A percentile compares a stretch with the other conserved stretches of the same genome.
phyloP scores from a whole-genome alignment of 345 rosid genomes.

The Brassica juncea region DNA sequence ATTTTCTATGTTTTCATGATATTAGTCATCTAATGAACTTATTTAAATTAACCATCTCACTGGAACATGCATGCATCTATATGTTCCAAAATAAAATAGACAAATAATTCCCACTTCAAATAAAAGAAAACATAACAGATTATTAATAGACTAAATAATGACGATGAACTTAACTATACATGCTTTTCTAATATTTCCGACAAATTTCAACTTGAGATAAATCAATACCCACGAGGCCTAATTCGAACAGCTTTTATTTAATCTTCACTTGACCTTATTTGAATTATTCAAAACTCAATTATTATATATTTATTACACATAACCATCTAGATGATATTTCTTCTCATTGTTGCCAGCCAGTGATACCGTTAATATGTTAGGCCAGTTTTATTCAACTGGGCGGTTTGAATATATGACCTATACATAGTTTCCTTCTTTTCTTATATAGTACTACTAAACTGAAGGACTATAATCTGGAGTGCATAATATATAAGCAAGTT shows the following conservation, averaged over 20 bases:
- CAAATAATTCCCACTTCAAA: background rate
- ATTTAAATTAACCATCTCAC: background rate
- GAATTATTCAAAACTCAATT: constrained; percentile 10
- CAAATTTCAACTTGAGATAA: constrained; percentile 13
- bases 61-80: background rate
- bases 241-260: constrained; percentile 13
- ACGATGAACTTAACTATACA: background rate
- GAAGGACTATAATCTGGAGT: background rate
- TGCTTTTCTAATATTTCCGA: background rate
- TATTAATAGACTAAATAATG: background rate
- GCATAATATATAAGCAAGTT: background rate
- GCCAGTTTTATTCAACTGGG: constrained; percentile 25
- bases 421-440: background rate
- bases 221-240: constrained; percentile 34
- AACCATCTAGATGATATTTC: constrained; percentile 23
- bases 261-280: constrained; percentile 18
- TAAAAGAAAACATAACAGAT: background rate
- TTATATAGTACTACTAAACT: background rate
- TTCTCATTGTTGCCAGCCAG: constrained; percentile 5
- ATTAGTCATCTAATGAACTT: background rate
- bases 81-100: background rate
- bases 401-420: constrained; percentile 21
- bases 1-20: background rate
- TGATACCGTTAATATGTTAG: constrained; percentile 12
- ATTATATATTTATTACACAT: background rate